These are phyloP conservation scores for Candida sakaeoensis DNA, from an alignment of 805 yeast species.

Conservation along the genomic window DNA sequence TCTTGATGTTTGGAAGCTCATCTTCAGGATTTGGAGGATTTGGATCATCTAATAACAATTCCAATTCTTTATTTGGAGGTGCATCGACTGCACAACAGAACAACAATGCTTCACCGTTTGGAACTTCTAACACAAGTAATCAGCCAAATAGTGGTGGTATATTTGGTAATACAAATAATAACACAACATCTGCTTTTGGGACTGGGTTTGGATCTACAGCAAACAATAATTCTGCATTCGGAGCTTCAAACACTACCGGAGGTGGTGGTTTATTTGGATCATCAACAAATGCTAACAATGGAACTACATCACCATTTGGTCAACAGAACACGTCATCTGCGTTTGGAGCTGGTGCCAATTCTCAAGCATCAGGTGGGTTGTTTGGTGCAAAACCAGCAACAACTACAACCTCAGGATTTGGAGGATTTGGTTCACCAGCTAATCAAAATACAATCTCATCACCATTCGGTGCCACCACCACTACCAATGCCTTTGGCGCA, in stretches of 20 bases:
- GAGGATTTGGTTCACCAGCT: conserved; percentile 13
- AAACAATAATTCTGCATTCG: conserved; percentile 20
- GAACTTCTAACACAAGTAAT: conserved; percentile 12
- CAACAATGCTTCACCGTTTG: conserved; percentile 19
- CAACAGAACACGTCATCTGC: conserved; percentile 27
- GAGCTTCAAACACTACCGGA: conserved; percentile 11
- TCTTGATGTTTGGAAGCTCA: conserved; percentile 46
- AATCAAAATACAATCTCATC: conserved; percentile 26
- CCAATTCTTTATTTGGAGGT: conserved; percentile 36
- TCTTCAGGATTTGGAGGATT: conserved; percentile 54
- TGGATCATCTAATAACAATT: conserved; percentile 20
- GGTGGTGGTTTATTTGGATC: conserved; percentile 26
- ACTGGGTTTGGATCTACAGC: conserved; percentile 13
- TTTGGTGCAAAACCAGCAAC: conserved; percentile 19
- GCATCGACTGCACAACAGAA: conserved; percentile 17
- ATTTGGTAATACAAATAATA: conserved; percentile 9
- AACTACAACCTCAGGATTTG: conserved; percentile 17
- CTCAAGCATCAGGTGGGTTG: conserved; percentile 25
- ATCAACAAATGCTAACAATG: conserved; percentile 13
- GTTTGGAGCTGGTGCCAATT: conserved; percentile 25
- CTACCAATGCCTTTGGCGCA: conserved; percentile 21
- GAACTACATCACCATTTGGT: conserved; percentile 27
- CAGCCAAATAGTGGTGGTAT: conserved; percentile 6
- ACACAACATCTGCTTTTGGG: conserved; percentile 28
- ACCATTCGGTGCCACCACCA: conserved; percentile 16